These are phyloP conservation scores for Rhinocladiella similis DNA, from an alignment of 2,329 filamentous ascomycete species.

Conservation along the genomic window DNA sequence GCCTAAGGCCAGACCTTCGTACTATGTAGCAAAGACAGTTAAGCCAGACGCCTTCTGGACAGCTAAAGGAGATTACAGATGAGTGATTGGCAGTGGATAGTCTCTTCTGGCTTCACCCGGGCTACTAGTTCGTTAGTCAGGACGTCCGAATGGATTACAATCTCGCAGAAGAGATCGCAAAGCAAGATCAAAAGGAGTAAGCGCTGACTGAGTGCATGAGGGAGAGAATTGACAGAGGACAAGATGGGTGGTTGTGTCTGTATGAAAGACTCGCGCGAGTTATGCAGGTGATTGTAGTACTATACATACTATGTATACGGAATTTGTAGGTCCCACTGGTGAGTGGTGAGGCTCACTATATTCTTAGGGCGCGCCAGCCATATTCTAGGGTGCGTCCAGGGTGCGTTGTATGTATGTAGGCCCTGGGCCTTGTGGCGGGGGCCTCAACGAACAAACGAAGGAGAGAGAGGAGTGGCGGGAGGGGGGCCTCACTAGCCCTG, in stretches of 20 bases:
- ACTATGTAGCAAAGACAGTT: conserved; percentile 4
- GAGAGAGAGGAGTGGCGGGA: too few relatives aligned
- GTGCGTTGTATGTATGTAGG: too few relatives aligned
- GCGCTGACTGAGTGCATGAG: background rate
- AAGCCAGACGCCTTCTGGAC: background rate
- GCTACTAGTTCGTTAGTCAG: background rate
- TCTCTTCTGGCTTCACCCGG: background rate
- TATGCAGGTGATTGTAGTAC: too few relatives aligned
- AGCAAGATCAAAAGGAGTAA: background rate
- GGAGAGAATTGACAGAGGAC: background rate
- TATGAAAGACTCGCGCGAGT: background rate
- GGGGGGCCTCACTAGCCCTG: too few relatives aligned
- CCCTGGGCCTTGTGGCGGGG: too few relatives aligned
- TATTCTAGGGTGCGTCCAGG: too few relatives aligned
- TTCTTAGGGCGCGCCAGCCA: too few relatives aligned
- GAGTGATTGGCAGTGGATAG: conserved; percentile 6
- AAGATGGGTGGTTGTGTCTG: background rate
- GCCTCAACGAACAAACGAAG: too few relatives aligned
- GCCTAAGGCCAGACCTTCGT: conserved; percentile 4
- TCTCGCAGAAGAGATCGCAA: background rate
- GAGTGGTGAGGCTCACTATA: too few relatives aligned
- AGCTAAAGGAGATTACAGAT: conserved; percentile 8
- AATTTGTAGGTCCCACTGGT: too few relatives aligned
- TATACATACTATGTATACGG: too few relatives aligned
- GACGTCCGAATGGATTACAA: background rate